Percentiles rank a stretch among this genome's conserved stretches.
phyloP scores from a whole-genome alignment of 2,329 filamentous ascomycete genomes.

The Verticillium isaacii region DNA sequence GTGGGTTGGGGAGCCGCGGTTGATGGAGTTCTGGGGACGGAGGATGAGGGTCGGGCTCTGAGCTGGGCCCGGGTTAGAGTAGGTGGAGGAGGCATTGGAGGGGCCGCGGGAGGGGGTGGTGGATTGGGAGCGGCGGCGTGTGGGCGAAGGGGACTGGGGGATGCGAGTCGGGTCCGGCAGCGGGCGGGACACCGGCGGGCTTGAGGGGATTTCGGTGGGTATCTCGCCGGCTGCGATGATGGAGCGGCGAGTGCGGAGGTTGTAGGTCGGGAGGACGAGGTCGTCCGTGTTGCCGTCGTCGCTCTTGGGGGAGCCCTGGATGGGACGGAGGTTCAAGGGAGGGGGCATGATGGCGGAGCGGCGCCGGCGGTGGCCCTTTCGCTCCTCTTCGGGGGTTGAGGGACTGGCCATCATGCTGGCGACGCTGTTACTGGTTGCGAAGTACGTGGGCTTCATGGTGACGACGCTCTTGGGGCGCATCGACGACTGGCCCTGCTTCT shows the following conservation, averaged over 20 bases:
- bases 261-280: not conserved
- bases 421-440: conserved; percentile 8
- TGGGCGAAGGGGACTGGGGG: not conserved
- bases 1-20: not conserved
- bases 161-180: not conserved
- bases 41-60: not conserved
- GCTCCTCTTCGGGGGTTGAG: conserved; percentile 9
- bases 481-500: not conserved
- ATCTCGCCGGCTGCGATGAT: not conserved
- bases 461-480: conserved; percentile 11
- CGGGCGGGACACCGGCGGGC: not conserved
- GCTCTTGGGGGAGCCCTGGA: not conserved
- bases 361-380: not conserved
- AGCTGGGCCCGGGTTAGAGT: not conserved
- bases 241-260: not conserved
- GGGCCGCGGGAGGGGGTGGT: not conserved
- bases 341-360: conserved; percentile 8
- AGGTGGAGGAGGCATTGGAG: not conserved
- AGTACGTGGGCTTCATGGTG: conserved; percentile 12
- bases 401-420: conserved; percentile 11
- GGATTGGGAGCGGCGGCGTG: not conserved
- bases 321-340: conserved; percentile 5
- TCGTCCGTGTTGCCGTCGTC: not conserved
- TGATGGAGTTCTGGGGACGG: not conserved
- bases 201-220: not conserved